These are phyloP conservation scores for Rhizophagus prolifer DNA, from an alignment of 192 early-diverging fungal genomes.

Conservation along the genomic window DNA sequence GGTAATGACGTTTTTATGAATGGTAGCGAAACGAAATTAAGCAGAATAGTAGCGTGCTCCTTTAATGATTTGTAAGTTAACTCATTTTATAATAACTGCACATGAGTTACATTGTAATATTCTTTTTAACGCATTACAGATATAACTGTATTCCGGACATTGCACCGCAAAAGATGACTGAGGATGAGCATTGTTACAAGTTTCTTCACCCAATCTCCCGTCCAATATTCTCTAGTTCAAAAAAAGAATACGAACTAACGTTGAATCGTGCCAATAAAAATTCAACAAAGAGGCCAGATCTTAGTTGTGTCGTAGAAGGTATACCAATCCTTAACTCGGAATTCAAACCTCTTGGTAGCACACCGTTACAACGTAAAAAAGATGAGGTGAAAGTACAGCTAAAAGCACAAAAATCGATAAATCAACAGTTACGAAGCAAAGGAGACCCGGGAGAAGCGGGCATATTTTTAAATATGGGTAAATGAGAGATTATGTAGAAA, in stretches of 20 bases:
- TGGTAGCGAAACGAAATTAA: conserved; percentile 27
- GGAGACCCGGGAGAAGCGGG: conserved; percentile 25
- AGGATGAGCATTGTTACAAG: conserved; percentile 30
- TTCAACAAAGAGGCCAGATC: conserved; percentile 31
- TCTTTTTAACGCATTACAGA: conserved; percentile 27
- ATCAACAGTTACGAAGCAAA: conserved; percentile 30
- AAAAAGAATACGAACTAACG: conserved; percentile 16
- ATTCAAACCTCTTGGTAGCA: conserved; percentile 29
- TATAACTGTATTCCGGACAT: conserved; percentile 32
- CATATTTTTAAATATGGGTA: conserved; percentile 34
- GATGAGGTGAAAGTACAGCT: conserved; percentile 29
- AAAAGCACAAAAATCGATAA: conserved; percentile 31
- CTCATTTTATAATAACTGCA: not conserved
- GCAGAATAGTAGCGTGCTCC: conserved; percentile 19
- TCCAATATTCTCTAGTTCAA: conserved; percentile 9
- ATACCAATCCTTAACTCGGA: conserved; percentile 29
- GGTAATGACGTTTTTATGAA: conserved; percentile 30
- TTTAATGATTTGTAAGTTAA: conserved; percentile 34
- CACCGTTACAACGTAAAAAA: conserved; percentile 26
- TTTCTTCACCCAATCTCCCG: conserved; percentile 33
- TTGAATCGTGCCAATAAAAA: conserved; percentile 27
- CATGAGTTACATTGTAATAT: conserved; percentile 15
- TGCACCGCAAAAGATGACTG: conserved; percentile 30
- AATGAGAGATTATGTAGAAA: conserved; percentile 13
- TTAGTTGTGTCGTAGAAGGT: conserved; percentile 22